Conservation (phyloP, 306 rosid genomes). For the Purshia tridentata region DNA sequence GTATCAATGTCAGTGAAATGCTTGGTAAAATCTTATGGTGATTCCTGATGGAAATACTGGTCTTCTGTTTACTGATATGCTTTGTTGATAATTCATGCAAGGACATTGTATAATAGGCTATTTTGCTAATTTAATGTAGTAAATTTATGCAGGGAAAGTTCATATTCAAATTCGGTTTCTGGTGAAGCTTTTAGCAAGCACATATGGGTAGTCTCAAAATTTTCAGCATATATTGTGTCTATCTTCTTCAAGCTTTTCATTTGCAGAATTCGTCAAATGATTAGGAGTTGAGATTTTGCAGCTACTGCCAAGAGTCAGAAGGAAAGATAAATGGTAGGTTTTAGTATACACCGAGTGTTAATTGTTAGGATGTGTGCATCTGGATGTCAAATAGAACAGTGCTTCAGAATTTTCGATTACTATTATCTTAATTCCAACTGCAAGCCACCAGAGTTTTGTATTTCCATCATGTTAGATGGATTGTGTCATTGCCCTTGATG, state of each 20-base stretch:
- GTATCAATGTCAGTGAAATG: neutral
- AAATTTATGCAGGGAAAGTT: slow-evolving; percentile 9
- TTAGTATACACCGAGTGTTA: neutral
- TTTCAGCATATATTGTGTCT: neutral
- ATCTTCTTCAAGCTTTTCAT: neutral
- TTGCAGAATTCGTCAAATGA: neutral
- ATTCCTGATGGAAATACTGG: neutral
- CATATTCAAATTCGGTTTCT: neutral
- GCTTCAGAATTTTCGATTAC: neutral
- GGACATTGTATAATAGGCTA: neutral
- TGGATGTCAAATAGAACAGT: neutral
- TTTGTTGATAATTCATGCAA: neutral
- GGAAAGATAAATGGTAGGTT: neutral
- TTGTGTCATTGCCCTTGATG: neutral
- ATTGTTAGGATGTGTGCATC: neutral
- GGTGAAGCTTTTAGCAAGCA: slow-evolving; percentile 17
- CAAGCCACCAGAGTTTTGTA: slow-evolving; percentile 16
- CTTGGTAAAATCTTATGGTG: neutral
- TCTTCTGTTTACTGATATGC: neutral
- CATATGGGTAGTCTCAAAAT: neutral
- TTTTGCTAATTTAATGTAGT: neutral
- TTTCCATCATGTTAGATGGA: neutral
- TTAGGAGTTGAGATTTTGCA: neutral
- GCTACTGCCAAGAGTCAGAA: slow-evolving; percentile 8
- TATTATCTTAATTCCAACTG: neutral